Conservation (phyloP, 2,329 filamentous ascomycete species). For the Ophiostoma populinum region DNA sequence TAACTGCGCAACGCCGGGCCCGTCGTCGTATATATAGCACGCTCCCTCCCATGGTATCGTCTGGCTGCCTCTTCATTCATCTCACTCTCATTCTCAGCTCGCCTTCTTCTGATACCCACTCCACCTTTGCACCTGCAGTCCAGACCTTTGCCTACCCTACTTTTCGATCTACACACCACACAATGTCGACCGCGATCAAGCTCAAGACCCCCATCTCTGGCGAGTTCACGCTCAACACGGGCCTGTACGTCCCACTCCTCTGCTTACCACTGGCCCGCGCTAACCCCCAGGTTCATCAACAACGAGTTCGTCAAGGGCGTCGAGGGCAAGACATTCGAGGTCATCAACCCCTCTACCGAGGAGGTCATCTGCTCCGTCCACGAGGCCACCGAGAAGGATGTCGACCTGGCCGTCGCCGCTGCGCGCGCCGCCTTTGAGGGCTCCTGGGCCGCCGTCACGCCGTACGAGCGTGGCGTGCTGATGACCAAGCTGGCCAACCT, state of each 20-base stretch:
- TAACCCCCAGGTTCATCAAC: slow-evolving; percentile 58
- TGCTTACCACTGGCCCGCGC: background rate
- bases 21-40: slow-evolving; percentile 3
- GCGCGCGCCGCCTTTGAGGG: slow-evolving; percentile 76
- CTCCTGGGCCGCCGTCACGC: slow-evolving; percentile 48
- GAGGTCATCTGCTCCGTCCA: slow-evolving; percentile 67
- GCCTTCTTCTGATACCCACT: no score
- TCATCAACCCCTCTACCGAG: slow-evolving; percentile 76
- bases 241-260: slow-evolving; percentile 30
- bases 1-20: no score
- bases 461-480: slow-evolving; percentile 50
- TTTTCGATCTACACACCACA: slow-evolving; percentile 6
- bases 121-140: no score
- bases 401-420: slow-evolving; percentile 63
- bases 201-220: slow-evolving; percentile 53
- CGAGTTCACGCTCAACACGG: slow-evolving; percentile 39
- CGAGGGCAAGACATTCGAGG: slow-evolving; percentile 81
- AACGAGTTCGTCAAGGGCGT: slow-evolving; percentile 74
- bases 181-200: slow-evolving; percentile 25
- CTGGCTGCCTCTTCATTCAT: no score
- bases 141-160: background rate
- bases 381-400: slow-evolving; percentile 79
- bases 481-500: slow-evolving; percentile 66
- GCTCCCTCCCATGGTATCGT: no score
- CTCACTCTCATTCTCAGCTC: no score